Conservation (phyloP, 768 basidiomycete genomes). For the Phylloporus sp. region DNA sequence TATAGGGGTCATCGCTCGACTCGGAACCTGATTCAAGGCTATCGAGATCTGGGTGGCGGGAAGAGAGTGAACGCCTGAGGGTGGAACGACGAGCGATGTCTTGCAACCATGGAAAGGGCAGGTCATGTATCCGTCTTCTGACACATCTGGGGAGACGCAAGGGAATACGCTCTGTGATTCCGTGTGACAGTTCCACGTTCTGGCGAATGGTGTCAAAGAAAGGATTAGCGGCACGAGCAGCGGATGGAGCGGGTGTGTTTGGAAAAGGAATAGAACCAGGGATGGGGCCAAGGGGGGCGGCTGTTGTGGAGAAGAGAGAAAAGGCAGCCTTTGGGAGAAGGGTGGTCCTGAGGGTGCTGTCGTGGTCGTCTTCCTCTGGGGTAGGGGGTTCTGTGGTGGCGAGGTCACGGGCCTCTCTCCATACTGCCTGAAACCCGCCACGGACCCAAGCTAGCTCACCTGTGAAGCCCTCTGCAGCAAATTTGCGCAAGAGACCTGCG, state of each 20-base stretch:
- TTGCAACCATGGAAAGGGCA: constrained; percentile 77
- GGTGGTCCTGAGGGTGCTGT: constrained; percentile 47
- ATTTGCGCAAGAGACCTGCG: constrained; percentile 69
- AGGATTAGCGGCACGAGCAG: constrained; percentile 54
- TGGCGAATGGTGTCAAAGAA: constrained; percentile 95
- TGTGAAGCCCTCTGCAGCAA: constrained; percentile 51
- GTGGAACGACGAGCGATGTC: constrained; percentile 59
- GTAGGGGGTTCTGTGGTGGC: constrained; percentile 46
- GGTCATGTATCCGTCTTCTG: constrained; percentile 56
- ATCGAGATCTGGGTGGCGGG: constrained; percentile 15
- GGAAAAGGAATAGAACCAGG: neutral
- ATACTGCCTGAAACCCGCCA: constrained; percentile 77
- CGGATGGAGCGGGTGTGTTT: constrained; percentile 20
- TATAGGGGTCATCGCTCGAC: constrained; percentile 31
- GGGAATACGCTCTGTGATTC: constrained; percentile 77
- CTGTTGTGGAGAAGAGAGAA: constrained; percentile 42
- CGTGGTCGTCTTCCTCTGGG: constrained; percentile 49
- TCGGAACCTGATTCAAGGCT: constrained; percentile 29
- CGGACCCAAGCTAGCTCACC: constrained; percentile 73
- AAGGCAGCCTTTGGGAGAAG: constrained; percentile 64
- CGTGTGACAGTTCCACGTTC: constrained; percentile 72
- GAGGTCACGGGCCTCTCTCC: constrained; percentile 47
- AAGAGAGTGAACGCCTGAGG: constrained; percentile 10
- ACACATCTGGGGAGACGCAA: constrained; percentile 50
- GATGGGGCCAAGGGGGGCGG: constrained; percentile 13